Percentiles rank a stretch among this genome's conserved stretches.
These are phyloP conservation scores for Aspergillus luchuensis DNA, from an alignment of 2,329 filamentous ascomycete species.

Conservation along the genomic window DNA sequence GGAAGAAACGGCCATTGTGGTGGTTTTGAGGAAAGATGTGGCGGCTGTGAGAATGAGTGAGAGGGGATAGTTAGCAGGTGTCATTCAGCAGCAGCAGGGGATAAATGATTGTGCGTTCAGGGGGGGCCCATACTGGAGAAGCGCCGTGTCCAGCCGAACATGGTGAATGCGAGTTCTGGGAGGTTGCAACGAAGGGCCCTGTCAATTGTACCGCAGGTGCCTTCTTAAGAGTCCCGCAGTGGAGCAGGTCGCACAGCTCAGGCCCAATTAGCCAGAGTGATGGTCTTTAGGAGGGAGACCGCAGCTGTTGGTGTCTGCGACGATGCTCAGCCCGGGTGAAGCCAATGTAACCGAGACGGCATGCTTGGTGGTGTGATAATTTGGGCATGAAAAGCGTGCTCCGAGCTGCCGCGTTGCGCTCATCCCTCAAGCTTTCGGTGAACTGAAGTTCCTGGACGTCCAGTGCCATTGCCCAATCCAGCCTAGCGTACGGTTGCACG, in stretches of 20 bases:
- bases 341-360: neutral
- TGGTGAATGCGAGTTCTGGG: slow-evolving; percentile 20
- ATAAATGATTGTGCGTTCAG: neutral
- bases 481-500: neutral
- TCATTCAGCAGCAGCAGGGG: slow-evolving; percentile 6
- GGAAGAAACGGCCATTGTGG: slow-evolving; percentile 5
- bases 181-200: slow-evolving; percentile 8
- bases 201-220: neutral
- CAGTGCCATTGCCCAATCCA: neutral
- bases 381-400: slow-evolving; percentile 14
- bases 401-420: slow-evolving; percentile 27
- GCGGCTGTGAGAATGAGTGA: slow-evolving; percentile 18
- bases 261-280: neutral
- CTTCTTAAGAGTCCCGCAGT: slow-evolving; percentile 14
- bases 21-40: slow-evolving; percentile 27
- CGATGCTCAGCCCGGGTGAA: neutral
- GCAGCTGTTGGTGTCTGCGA: neutral
- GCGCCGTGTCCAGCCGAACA: slow-evolving; percentile 34
- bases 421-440: slow-evolving; percentile 11
- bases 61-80: slow-evolving; percentile 11
- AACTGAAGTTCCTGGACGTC: neutral
- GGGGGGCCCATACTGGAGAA: slow-evolving; percentile 31
- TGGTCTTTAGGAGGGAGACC: neutral
- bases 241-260: slow-evolving; percentile 11
- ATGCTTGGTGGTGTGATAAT: neutral